Conservation (phyloP, 768 basidiomycete species). For the Gymnopilus junonius region DNA sequence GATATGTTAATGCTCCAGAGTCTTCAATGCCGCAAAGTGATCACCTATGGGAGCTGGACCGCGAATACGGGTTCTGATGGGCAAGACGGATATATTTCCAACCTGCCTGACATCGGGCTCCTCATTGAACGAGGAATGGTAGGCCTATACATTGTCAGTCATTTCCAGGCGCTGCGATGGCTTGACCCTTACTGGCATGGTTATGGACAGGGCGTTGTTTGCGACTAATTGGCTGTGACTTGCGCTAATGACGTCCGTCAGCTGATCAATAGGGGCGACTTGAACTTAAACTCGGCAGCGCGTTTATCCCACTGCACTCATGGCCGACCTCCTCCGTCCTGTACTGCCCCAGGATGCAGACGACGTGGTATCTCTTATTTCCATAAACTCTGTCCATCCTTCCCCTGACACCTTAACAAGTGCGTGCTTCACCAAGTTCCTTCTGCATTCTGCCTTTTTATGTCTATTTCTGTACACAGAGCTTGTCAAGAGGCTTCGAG, state of each 20-base stretch:
- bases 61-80: slow-evolving; percentile 89
- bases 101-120: slow-evolving; percentile 79
- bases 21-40: slow-evolving; percentile 8
- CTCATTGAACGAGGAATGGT: slow-evolving; percentile 94
- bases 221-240: slow-evolving; percentile 30
- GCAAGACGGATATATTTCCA: slow-evolving; percentile 89
- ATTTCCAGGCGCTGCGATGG: slow-evolving; percentile 12
- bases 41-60: slow-evolving; percentile 89
- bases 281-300: not conserved
- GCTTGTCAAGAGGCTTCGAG: slow-evolving; percentile 78
- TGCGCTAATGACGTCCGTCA: slow-evolving; percentile 33
- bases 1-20: slow-evolving; percentile 16
- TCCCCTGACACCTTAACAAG: slow-evolving; percentile 79
- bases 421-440: slow-evolving; percentile 36
- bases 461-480: slow-evolving; percentile 52
- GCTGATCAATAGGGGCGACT: slow-evolving; percentile 16
- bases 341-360: slow-evolving; percentile 33
- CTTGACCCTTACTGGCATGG: slow-evolving; percentile 57
- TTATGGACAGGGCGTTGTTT: slow-evolving; percentile 29
- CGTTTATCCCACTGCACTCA: slow-evolving; percentile 18
- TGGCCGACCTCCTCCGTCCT: slow-evolving; percentile 33
- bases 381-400: slow-evolving; percentile 53
- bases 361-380: slow-evolving; percentile 51
- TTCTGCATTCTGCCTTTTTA: not conserved
- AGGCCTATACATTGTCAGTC: slow-evolving; percentile 63